Base-by-base conservation (phyloP, 2,329 filamentous ascomycete genomes). In the Coleophoma eucalyptorum region DNA sequence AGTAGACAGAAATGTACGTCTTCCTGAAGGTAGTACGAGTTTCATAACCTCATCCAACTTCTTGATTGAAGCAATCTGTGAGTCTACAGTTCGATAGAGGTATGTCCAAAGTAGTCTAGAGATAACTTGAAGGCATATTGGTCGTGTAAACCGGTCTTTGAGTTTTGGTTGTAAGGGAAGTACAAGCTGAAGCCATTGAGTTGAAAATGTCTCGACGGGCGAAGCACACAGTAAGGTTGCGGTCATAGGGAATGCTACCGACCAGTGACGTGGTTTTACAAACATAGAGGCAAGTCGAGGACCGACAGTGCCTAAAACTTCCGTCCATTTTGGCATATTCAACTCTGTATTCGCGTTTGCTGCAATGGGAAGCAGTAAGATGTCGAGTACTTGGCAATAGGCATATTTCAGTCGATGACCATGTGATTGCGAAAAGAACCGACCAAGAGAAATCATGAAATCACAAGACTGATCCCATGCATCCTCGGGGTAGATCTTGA, bases 31-130 rank as follows among this genome's bases (percentile, higher is more conserved):
- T 35, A 99, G 78, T 1, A 96, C 83, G 60, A 96, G 78, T 62
- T 86, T 89, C 58, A 95, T 81, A 18, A 97, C 86, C 57, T 97
- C 93, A 57, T 99, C 93, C 16, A 97, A 75, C 67, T 94, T 97
- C 55, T 88, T 84, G 38, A 83, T 76, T 3, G 86, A 85, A 31
- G 77, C 77, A 49, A 84, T 81, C 1, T 80, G 73, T 10, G 83
- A 79, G 55, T 99, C 94, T 5, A 81, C 83, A 44, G 84, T 85
- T 46, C 93, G 86, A 67, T 95, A 96, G 3, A 99, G 77, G 67
- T 97, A 97, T 0, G 91, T 93, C 94, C 94, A 99, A 4, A 96
- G 78, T 21, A 99, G 74, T 49, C 93, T 86, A 37, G 92, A 96
- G 46, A 97, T 86, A 13, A 93, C 91, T 65, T 96, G 90, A 20